A percentile compares a stretch with the other conserved stretches of the same genome.
Conservation (phyloP, 2,329 filamentous ascomycete genomes). For the Botrytis sinoallii region DNA sequence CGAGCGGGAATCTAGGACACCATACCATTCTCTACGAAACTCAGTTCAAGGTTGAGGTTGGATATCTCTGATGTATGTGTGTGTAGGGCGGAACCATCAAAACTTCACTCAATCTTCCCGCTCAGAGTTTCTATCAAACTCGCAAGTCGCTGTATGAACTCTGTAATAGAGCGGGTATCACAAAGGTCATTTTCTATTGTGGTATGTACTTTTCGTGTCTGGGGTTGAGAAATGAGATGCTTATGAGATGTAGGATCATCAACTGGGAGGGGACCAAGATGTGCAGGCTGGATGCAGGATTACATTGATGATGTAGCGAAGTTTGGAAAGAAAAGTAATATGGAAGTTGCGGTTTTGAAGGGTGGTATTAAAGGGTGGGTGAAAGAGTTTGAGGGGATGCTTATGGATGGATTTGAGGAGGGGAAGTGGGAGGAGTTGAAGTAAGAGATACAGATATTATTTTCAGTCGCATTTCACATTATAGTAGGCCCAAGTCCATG, state of each 20-base stretch:
- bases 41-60: neutral
- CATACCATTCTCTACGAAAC: too few species aligned
- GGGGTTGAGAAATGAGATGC: neutral
- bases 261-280: slow-evolving; percentile 49
- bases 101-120: slow-evolving; percentile 56
- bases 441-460: slow-evolving; percentile 16
- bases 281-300: slow-evolving; percentile 56
- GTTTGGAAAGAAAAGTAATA: slow-evolving; percentile 40
- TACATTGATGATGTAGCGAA: slow-evolving; percentile 47
- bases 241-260: slow-evolving; percentile 46
- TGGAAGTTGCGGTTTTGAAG: slow-evolving; percentile 48
- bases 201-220: slow-evolving; percentile 40
- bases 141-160: slow-evolving; percentile 48
- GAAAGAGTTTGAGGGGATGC: slow-evolving; percentile 45
- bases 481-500: neutral
- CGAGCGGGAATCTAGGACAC: too few species aligned
- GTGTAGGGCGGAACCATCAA: slow-evolving; percentile 56
- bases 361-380: slow-evolving; percentile 57
- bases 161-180: slow-evolving; percentile 48
- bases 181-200: slow-evolving; percentile 54
- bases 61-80: neutral
- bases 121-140: slow-evolving; percentile 52
- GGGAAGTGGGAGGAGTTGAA: slow-evolving; percentile 37
- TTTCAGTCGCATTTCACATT: neutral
- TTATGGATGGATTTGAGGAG: slow-evolving; percentile 52